Conservation (phyloP, 768 basidiomycete genomes). For the Macrolepiota albuminosa region DNA sequence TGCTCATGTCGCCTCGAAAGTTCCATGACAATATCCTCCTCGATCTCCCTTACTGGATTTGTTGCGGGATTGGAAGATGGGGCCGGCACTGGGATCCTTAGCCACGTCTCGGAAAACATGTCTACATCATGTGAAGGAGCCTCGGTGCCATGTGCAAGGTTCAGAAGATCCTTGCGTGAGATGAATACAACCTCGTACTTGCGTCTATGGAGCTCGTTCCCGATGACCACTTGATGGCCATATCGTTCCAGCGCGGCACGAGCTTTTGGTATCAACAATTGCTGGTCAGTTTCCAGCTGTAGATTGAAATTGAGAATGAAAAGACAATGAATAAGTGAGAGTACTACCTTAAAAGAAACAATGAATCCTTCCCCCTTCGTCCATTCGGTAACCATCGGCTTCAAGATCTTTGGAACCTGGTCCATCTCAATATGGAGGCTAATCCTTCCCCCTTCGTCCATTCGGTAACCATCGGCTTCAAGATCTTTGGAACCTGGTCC, state of each 20-base stretch:
- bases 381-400: conserved; percentile 94
- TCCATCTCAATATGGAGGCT: conserved; percentile 97
- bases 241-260: conserved; percentile 85
- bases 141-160: conserved; percentile 15
- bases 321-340: not conserved
- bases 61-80: conserved; percentile 27
- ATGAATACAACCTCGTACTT: conserved; percentile 94
- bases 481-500: conserved; percentile 97
- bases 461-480: conserved; percentile 89
- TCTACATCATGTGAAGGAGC: conserved; percentile 6
- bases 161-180: conserved; percentile 37
- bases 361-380: conserved; percentile 76
- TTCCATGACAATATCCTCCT: conserved; percentile 83
- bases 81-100: conserved; percentile 49
- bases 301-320: not conserved
- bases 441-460: conserved; percentile 64
- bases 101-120: conserved; percentile 54
- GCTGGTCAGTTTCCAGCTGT: conserved; percentile 89
- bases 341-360: conserved; percentile 90
- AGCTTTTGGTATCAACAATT: conserved; percentile 87
- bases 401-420: conserved; percentile 94
- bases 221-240: conserved; percentile 96
- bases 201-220: conserved; percentile 88
- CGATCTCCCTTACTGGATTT: conserved; percentile 69
- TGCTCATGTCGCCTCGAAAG: conserved; percentile 66